Evolutionary conservation across 805 yeast genomes (phyloP).

Genomic region (Wickerhamomyces rabaulensis): DNA sequence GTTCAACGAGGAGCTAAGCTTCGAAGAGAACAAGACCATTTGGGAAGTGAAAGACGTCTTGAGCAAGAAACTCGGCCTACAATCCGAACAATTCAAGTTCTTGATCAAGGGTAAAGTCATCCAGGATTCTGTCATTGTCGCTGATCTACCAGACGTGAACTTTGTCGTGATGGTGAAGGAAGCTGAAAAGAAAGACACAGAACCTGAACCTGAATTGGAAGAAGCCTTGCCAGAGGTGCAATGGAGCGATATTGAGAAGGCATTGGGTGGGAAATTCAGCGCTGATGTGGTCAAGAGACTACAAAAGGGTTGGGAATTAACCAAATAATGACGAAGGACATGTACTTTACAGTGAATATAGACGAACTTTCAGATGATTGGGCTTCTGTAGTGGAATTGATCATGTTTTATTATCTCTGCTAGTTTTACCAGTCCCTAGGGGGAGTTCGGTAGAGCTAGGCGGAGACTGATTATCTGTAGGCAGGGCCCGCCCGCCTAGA

Average conservation of each 20-base stretch:
- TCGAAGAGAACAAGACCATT: slow-evolving; percentile 26
- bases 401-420: no score
- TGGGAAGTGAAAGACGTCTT: slow-evolving; percentile 26
- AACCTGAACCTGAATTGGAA: not conserved
- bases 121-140: slow-evolving; percentile 39
- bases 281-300: slow-evolving; percentile 28
- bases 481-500: no score
- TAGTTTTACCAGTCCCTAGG: no score
- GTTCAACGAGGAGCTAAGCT: slow-evolving; percentile 34
- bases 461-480: no score
- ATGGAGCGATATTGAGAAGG: slow-evolving; percentile 38
- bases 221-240: slow-evolving; percentile 24
- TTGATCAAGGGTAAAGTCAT: slow-evolving; percentile 59
- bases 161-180: slow-evolving; percentile 37
- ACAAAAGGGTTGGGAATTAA: slow-evolving; percentile 35
- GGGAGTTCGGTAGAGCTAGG: no score
- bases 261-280: slow-evolving; percentile 31
- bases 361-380: not conserved
- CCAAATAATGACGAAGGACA: slow-evolving; percentile 15
- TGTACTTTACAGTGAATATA: not conserved
- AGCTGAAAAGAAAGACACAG: not conserved
- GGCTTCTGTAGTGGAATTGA: no score
- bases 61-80: not conserved
- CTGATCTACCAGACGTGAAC: slow-evolving; percentile 26
- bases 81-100: slow-evolving; percentile 36